Conservation (phyloP, 768 basidiomycete genomes). For the Podaxis sp. region DNA sequence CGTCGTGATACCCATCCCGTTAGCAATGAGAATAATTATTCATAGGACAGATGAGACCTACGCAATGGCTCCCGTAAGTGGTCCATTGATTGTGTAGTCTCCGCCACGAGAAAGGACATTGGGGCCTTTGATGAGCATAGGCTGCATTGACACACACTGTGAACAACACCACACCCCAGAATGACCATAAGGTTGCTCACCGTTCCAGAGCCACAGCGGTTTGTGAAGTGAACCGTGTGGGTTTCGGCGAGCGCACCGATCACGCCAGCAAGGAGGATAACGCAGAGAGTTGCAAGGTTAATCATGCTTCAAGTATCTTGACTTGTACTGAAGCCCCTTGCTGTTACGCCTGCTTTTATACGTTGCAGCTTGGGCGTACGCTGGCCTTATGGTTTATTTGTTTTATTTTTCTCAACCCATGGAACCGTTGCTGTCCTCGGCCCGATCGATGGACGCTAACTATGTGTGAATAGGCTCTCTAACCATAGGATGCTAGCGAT, state of each 20-base stretch:
- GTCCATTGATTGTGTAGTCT: constrained; percentile 28
- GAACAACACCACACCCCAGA: neutral
- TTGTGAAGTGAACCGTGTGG: constrained; percentile 37
- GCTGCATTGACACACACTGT: constrained; percentile 14
- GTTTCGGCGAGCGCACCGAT: constrained; percentile 27
- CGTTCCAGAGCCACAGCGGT: constrained; percentile 34
- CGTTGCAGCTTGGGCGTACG: no score
- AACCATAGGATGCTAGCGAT: neutral
- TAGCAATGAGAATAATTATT: neutral
- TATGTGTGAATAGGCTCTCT: neutral
- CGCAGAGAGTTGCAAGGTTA: constrained; percentile 13
- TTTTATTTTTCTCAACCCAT: neutral
- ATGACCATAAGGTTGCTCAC: constrained; percentile 18
- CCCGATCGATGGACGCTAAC: neutral
- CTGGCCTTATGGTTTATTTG: no score
- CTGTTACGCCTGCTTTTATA: no score
- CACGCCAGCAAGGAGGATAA: constrained; percentile 21
- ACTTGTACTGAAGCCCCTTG: no score
- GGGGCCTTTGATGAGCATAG: constrained; percentile 27
- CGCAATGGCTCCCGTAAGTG: constrained; percentile 34
- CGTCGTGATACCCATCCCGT: neutral
- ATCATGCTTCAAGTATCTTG: neutral
- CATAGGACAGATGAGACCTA: constrained; percentile 17
- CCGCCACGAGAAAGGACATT: constrained; percentile 31
- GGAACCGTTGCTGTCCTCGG: neutral